Evolutionary conservation across 148 eudicot genomes (phyloP).

Genomic region (Suaeda aralocaspica): DNA sequence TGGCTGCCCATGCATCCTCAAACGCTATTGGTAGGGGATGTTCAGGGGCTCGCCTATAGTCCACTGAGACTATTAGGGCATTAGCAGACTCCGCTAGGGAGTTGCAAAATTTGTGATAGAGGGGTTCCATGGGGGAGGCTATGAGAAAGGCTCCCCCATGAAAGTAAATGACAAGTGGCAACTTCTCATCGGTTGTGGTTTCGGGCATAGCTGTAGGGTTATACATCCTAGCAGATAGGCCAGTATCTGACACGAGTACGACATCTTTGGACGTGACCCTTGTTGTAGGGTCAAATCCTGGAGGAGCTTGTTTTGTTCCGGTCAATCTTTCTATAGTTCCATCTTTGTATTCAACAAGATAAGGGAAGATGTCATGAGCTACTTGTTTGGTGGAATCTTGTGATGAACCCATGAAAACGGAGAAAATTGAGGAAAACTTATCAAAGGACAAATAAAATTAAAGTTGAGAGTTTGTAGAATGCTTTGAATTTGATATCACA

Average conservation of each 20-base stretch:
- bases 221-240: slow-evolving; percentile 39
- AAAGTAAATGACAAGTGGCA: slow-evolving; percentile 46
- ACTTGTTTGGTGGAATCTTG: background rate
- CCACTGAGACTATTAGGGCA: slow-evolving; percentile 34
- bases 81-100: slow-evolving; percentile 26
- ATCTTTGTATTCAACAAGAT: slow-evolving; percentile 42
- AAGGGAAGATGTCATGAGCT: slow-evolving; percentile 42
- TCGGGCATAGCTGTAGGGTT: slow-evolving; percentile 15
- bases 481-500: too few species aligned
- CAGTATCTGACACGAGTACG: slow-evolving; percentile 25
- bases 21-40: slow-evolving; percentile 49
- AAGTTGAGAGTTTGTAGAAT: background rate
- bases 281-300: slow-evolving; percentile 35
- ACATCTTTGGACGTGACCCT: slow-evolving; percentile 43
- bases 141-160: slow-evolving; percentile 57
- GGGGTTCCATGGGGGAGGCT: slow-evolving; percentile 32
- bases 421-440: background rate
- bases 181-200: slow-evolving; percentile 21
- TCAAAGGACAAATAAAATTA: too few species aligned
- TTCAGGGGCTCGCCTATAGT: slow-evolving; percentile 50
- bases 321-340: slow-evolving; percentile 49
- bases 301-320: slow-evolving; percentile 33
- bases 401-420: background rate
- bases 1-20: slow-evolving; percentile 48
- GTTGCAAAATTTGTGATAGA: slow-evolving; percentile 42